Evolutionary conservation across 129 eudicot genomes (phyloP).

Genomic region (Logfia minima): DNA sequence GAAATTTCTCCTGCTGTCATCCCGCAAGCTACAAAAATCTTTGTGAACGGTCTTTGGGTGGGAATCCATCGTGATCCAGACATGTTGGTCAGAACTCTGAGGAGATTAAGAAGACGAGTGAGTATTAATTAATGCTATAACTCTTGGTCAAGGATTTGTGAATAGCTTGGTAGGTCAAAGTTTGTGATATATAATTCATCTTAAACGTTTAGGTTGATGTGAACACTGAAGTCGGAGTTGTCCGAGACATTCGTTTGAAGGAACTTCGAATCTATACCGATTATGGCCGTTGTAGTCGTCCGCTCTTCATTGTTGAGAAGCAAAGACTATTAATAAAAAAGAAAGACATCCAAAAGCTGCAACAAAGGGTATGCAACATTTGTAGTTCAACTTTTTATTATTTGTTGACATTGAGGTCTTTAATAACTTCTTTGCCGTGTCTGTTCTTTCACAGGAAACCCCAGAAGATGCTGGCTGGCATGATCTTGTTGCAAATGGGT

Average conservation of each 20-base stretch:
- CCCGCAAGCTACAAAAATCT: conserved; percentile 88
- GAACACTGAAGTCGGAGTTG: conserved; percentile 98
- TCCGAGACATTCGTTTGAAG: conserved; percentile 87
- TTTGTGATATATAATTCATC: not conserved
- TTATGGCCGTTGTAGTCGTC: conserved; percentile 98
- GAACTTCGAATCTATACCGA: conserved; percentile 93
- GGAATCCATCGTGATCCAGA: conserved; percentile 98
- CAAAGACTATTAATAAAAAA: conserved; percentile 86
- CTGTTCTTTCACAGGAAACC: conserved; percentile 49
- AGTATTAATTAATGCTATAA: conserved; percentile 22
- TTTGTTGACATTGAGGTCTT: not conserved
- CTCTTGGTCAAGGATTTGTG: not conserved
- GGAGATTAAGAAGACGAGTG: conserved; percentile 83
- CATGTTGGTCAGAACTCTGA: conserved; percentile 86
- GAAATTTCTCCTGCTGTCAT: conserved; percentile 94
- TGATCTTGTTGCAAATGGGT: conserved; percentile 80
- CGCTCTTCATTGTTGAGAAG: conserved; percentile 88
- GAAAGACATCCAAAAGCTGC: conserved; percentile 79
- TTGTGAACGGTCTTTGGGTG: conserved; percentile 96
- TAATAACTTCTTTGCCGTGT: not conserved
- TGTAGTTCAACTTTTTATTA: not conserved
- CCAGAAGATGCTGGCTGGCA: conserved; percentile 98
- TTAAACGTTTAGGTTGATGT: conserved; percentile 67
- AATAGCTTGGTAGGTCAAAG: not conserved
- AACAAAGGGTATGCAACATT: conserved; percentile 56